Conservation (phyloP, 129 eudicot species). For the Helichrysum umbraculigerum region DNA sequence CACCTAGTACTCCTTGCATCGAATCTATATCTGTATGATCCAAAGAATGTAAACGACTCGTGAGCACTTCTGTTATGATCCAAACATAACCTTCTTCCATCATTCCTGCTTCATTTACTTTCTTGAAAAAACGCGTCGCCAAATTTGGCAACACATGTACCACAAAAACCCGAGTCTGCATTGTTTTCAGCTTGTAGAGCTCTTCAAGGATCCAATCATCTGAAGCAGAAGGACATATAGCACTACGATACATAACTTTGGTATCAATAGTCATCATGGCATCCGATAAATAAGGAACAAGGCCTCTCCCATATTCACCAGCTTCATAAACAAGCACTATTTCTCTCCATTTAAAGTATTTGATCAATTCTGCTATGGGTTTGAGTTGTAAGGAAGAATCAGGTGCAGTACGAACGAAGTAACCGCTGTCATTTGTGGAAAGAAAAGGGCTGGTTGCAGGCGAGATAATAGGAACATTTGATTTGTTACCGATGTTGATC, state of each 20-base stretch:
- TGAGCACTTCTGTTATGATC: constrained; percentile 20
- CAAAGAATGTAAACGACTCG: constrained; percentile 8
- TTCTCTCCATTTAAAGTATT: constrained; percentile 6
- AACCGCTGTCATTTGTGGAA: neutral
- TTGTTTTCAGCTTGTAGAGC: constrained; percentile 8
- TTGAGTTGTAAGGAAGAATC: constrained; percentile 8
- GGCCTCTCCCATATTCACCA: constrained; percentile 16
- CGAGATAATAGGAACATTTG: constrained; percentile 3
- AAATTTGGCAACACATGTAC: constrained; percentile 1
- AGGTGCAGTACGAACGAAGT: constrained; percentile 14
- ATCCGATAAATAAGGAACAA: constrained; percentile 33
- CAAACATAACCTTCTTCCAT: constrained; percentile 19
- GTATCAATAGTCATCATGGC: neutral
- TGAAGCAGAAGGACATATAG: constrained; percentile 6
- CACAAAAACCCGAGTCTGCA: constrained; percentile 16
- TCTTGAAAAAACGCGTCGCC: constrained; percentile 8
- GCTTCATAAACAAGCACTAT: constrained; percentile 6
- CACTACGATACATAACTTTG: neutral
- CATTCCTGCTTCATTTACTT: constrained; percentile 17
- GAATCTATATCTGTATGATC: neutral
- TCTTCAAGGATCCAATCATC: constrained; percentile 15
- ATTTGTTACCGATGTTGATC: constrained; percentile 5
- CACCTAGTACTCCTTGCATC: constrained; percentile 17
- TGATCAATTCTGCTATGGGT: constrained; percentile 9
- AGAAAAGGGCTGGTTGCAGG: constrained; percentile 15